Base-by-base conservation (phyloP, 139 green algal species). In the Penium margaritaceum region DNA sequence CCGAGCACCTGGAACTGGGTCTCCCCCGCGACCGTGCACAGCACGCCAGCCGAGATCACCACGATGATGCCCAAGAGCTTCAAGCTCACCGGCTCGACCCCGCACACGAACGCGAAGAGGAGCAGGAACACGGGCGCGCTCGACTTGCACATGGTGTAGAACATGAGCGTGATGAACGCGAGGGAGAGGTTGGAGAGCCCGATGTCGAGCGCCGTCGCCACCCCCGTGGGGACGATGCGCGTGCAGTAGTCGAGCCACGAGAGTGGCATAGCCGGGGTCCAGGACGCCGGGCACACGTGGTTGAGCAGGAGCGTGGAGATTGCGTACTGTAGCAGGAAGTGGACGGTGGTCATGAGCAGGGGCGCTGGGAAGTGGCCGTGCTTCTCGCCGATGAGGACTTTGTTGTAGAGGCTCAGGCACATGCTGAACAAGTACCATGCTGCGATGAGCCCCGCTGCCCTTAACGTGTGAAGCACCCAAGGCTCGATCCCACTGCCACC, bases 171-270 rank as follows among this genome's bases (percentile, higher is more conserved):
- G 46, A 76, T 73, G 34, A 47, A 9, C 15, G 17, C 87, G 15
- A 98, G 76, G 3, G 86, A 91, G 60, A 88, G 88, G 70, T 97
- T 98, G 65, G 85, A 93, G 47, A 96, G 86, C 53, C 89, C 92
- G 57, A 97, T 96, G 81, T 97, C 92, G 6, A 75, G 39, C 19
- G 79, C 92, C 2, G 92, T 96, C 21, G 82, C 85, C 0, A 90
- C 36, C 53, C 91, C 90, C 74, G 96, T 96, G 14, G 92, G 90
- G 1, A 94, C 61, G 19, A 96, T 88, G 64, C 62, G 7, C 9
- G 61, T 6, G 27, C 15, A 17, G 54, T 74, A 74, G 46, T 74
- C 66, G 12, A 9, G 53, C 46, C 46, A 74, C n/a, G 66, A 72
- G 24, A 70, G 24, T 9, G 7, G 7, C 6, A 9, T 29, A 19